phyloP scores from a whole-genome alignment of 139 green algal species.

The Prasinococcaceae sp. region DNA sequence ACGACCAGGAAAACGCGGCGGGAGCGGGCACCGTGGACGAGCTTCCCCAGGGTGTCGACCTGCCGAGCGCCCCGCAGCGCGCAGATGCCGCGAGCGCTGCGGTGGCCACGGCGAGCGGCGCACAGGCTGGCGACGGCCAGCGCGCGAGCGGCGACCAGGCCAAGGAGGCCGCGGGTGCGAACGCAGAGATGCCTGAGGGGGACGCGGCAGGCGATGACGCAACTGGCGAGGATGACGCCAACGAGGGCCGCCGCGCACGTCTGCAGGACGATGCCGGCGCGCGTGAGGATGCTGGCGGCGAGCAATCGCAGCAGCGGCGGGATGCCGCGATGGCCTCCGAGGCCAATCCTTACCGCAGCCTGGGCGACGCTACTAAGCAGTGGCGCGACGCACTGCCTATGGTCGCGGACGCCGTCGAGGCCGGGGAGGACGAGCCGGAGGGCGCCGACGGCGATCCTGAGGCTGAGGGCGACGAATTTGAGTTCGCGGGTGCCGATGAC shows the following conservation, averaged over 20 bases:
- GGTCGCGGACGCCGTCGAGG: constrained; percentile 11
- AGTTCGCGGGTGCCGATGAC: not conserved
- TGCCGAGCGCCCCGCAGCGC: too few relatives aligned
- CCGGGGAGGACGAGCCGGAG: constrained; percentile 29
- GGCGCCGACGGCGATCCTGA: constrained; percentile 42
- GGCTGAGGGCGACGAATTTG: not conserved
- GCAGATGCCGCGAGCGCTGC: not conserved
- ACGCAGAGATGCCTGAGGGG: too few relatives aligned
- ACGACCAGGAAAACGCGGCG: constrained; percentile 5
- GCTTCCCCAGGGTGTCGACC: too few relatives aligned
- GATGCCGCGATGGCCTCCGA: too few relatives aligned
- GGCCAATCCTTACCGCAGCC: constrained; percentile 22
- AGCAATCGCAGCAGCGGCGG: constrained; percentile 1
- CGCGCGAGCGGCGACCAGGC: not conserved
- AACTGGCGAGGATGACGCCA: too few relatives aligned
- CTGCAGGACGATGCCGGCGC: too few relatives aligned
- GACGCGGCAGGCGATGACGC: too few relatives aligned
- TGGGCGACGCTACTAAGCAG: constrained; percentile 22
- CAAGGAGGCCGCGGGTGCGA: too few relatives aligned
- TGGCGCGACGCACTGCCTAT: constrained; percentile 23
- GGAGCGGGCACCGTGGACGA: too few relatives aligned
- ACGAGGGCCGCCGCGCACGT: too few relatives aligned
- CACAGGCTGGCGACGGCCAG: not conserved
- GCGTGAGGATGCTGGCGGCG: too few relatives aligned
- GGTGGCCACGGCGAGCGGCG: not conserved